These are phyloP conservation scores for Trichoderma orchidacearum DNA, from an alignment of 495 filamentous ascomycete species.

Conservation along the genomic window DNA sequence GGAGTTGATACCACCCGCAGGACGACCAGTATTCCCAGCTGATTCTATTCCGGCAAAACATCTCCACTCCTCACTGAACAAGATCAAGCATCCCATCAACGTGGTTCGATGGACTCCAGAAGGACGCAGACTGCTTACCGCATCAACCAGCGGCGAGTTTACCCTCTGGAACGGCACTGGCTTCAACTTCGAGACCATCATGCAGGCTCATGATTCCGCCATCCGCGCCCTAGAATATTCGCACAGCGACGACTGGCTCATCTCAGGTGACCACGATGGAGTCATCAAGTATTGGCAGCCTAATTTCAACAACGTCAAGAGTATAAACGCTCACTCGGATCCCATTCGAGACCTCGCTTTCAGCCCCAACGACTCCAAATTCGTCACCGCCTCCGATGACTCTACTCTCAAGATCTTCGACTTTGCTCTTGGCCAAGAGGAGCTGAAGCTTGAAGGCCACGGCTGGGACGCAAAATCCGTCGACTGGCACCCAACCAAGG, in stretches of 20 bases:
- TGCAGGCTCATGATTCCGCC: conserved; percentile 91
- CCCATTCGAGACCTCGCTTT: conserved; percentile 88
- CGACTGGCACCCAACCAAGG: conserved; percentile 96
- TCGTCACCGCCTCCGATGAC: conserved; percentile 92
- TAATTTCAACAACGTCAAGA: conserved; percentile 98
- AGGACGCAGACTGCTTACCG: conserved; percentile 79
- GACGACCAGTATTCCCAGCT: conserved; percentile 53
- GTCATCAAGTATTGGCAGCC: conserved; percentile 98
- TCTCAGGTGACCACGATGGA: conserved; percentile 91
- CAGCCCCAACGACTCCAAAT: conserved; percentile 84
- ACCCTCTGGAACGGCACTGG: conserved; percentile 97
- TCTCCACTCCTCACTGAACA: conserved; percentile 90
- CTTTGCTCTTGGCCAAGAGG: conserved; percentile 73
- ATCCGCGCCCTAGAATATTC: conserved; percentile 82
- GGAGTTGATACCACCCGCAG: conserved; percentile 78
- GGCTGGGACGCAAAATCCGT: conserved; percentile 93
- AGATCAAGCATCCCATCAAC: conserved; percentile 93
- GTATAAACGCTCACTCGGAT: conserved; percentile 79
- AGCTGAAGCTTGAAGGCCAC: conserved; percentile 73
- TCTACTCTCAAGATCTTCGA: conserved; percentile 89
- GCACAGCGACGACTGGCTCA: conserved; percentile 89
- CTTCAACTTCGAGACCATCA: conserved; percentile 98
- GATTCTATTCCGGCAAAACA: conserved; percentile 82
- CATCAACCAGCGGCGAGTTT: conserved; percentile 91
- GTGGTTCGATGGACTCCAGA: conserved; percentile 98